phyloP scores from a whole-genome alignment of 2,329 filamentous ascomycete species.

The Penicillium sp. region DNA sequence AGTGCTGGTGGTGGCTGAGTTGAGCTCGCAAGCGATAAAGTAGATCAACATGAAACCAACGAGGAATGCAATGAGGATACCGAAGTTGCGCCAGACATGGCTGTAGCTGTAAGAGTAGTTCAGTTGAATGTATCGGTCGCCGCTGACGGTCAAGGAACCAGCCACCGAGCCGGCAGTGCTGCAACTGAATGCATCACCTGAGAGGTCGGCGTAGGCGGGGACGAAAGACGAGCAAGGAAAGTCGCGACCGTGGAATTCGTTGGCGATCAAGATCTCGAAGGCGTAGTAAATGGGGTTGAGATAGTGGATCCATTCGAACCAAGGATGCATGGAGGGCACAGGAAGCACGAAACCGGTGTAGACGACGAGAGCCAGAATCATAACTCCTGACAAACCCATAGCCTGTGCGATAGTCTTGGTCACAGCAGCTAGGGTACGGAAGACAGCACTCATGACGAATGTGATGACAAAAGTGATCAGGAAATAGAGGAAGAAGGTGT shows the following conservation, averaged over 20 bases:
- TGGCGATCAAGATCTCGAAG: constrained; percentile 79
- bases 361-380: constrained; percentile 47
- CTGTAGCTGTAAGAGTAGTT: constrained; percentile 58
- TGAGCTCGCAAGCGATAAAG: constrained; percentile 46
- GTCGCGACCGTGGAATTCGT: constrained; percentile 71
- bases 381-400: constrained; percentile 55
- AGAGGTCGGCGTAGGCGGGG: constrained; percentile 46
- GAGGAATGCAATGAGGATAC: constrained; percentile 66
- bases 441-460: constrained; percentile 79
- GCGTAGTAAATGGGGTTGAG: constrained; percentile 76
- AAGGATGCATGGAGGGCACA: constrained; percentile 66
- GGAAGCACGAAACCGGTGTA: constrained; percentile 51
- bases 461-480: constrained; percentile 73
- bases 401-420: constrained; percentile 66
- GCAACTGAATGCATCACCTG: constrained; percentile 54
- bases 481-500: constrained; percentile 83
- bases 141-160: constrained; percentile 56
- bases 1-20: constrained; percentile 68
- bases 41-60: constrained; percentile 63
- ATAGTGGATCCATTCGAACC: constrained; percentile 81
- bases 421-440: constrained; percentile 73
- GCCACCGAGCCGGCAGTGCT: constrained; percentile 57
- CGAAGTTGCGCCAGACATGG: constrained; percentile 69
- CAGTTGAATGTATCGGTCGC: constrained; percentile 58
- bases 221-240: constrained; percentile 56